These are phyloP conservation scores for Pleurotus platypus DNA, from an alignment of 768 basidiomycete species.

Conservation along the genomic window DNA sequence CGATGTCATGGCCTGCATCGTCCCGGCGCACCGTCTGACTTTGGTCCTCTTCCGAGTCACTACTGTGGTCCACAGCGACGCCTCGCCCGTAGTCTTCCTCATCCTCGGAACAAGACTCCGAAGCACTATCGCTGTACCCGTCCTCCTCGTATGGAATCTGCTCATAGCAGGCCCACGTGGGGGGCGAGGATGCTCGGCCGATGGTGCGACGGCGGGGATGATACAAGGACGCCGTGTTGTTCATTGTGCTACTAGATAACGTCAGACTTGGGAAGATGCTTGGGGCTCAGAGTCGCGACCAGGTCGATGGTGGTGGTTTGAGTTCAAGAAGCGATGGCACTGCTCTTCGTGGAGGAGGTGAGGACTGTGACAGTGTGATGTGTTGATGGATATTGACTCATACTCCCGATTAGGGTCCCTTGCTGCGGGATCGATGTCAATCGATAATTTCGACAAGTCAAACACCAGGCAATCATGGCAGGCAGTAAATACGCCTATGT, in stretches of 20 bases:
- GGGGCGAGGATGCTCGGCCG: slow-evolving; percentile 78
- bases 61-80: slow-evolving; percentile 22
- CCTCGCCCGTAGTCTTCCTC: slow-evolving; percentile 55
- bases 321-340: not conserved
- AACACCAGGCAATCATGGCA: slow-evolving; percentile 55
- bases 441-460: too few relatives aligned
- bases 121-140: slow-evolving; percentile 55
- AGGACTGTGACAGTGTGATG: slow-evolving; percentile 1
- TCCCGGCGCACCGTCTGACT: slow-evolving; percentile 8
- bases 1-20: slow-evolving; percentile 27
- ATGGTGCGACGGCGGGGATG: slow-evolving; percentile 70
- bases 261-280: not conserved
- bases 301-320: slow-evolving; percentile 4
- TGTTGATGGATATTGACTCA: slow-evolving; percentile 6
- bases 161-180: slow-evolving; percentile 89
- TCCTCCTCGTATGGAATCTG: slow-evolving; percentile 73
- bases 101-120: slow-evolving; percentile 72
- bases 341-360: slow-evolving; percentile 2
- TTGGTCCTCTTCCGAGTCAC: slow-evolving; percentile 16
- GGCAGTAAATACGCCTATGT: slow-evolving; percentile 93
- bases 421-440: not conserved
- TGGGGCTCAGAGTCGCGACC: not conserved
- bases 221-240: slow-evolving; percentile 34
- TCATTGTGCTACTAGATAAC: slow-evolving; percentile 28
- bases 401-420: slow-evolving; percentile 8